These are phyloP conservation scores for Lepiota venenata DNA, from an alignment of 768 basidiomycete genomes.

Conservation along the genomic window DNA sequence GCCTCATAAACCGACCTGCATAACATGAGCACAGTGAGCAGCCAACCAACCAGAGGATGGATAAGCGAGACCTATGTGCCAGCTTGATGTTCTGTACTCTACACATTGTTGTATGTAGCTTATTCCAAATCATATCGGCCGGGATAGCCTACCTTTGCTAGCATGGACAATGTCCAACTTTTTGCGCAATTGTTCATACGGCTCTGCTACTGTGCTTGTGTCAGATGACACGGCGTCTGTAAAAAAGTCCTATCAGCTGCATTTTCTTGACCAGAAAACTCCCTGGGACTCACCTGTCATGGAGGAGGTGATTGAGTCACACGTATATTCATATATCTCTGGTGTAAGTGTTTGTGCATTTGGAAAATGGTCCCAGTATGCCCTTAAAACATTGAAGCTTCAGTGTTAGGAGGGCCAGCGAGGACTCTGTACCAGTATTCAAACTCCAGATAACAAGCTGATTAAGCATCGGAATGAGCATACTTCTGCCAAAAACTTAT, in stretches of 20 bases:
- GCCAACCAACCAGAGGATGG: too few relatives aligned
- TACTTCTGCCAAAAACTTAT: too few relatives aligned
- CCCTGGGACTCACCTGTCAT: slow-evolving; percentile 4
- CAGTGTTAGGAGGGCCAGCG: not conserved
- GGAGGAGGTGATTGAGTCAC: not conserved
- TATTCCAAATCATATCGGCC: not conserved
- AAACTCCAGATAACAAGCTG: not conserved
- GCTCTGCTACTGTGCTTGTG: not conserved
- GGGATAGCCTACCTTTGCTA: not conserved
- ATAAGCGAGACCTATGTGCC: slow-evolving; percentile 3
- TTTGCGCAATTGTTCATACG: not conserved
- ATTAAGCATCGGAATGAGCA: not conserved
- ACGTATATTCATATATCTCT: slow-evolving; percentile 2
- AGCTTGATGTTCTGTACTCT: slow-evolving; percentile 3
- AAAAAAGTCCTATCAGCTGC: too few relatives aligned
- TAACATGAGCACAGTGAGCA: not conserved
- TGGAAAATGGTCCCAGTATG: slow-evolving; percentile 5
- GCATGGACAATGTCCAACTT: not conserved
- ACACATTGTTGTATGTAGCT: not conserved
- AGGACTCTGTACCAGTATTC: slow-evolving; percentile 6
- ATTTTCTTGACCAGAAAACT: not conserved
- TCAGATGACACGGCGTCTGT: slow-evolving; percentile 1
- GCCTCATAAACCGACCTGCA: slow-evolving; percentile 6
- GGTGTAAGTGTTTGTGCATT: not conserved
- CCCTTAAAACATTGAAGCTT: not conserved